These are phyloP conservation scores for Draba incana DNA, from an alignment of 345 rosid species.

Conservation along the genomic window DNA sequence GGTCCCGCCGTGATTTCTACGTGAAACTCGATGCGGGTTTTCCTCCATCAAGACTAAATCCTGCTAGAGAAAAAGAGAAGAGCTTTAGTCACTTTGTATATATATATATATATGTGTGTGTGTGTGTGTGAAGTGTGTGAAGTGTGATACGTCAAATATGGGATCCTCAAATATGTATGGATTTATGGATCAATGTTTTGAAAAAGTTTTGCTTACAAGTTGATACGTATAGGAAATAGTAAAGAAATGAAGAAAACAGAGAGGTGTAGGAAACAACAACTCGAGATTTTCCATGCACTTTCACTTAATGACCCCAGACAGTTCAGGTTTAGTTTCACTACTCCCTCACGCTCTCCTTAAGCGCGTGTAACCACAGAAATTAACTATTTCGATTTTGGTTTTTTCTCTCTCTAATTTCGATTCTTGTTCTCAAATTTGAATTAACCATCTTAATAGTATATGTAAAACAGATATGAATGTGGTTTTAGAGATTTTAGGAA, in stretches of 20 bases:
- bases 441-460: not conserved
- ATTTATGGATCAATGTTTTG: constrained; percentile 34
- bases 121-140: no score
- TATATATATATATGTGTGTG: not conserved
- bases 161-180: not conserved
- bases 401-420: no score
- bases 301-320: constrained; percentile 41
- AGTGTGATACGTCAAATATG: not conserved
- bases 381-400: not conserved
- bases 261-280: constrained; percentile 45
- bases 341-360: constrained; percentile 20
- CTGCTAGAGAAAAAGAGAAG: not conserved
- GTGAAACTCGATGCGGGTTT: constrained; percentile 50
- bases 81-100: constrained; percentile 20
- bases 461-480: no score
- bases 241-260: constrained; percentile 25
- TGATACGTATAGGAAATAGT: constrained; percentile 47
- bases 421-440: not conserved
- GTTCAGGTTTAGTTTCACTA: constrained; percentile 35
- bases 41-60: constrained; percentile 47
- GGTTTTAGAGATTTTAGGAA: not conserved
- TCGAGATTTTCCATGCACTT: constrained; percentile 49
- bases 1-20: constrained; percentile 38
- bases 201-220: constrained; percentile 33
- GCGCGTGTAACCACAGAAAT: constrained; percentile 1